A percentile compares a stretch with the other conserved stretches of the same genome.
phyloP scores from a whole-genome alignment of 2,329 filamentous ascomycete genomes.

The Berkeleyomyces rouxiae region DNA sequence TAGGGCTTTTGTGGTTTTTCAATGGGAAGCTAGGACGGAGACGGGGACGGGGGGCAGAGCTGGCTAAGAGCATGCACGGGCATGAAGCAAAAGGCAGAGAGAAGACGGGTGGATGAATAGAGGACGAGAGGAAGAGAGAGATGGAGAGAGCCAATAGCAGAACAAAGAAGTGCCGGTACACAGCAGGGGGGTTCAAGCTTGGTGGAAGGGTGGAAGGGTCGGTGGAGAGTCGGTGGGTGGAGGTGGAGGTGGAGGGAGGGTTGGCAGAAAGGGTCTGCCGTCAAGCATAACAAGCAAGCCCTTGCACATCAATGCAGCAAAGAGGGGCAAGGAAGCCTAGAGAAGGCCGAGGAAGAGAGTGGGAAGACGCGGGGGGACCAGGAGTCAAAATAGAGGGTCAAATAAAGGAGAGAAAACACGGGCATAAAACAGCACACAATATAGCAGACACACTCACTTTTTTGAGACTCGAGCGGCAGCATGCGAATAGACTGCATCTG shows the following conservation, averaged over 20 bases:
- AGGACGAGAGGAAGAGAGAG: not conserved
- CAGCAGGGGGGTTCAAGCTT: not conserved
- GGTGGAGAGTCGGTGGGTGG: not conserved
- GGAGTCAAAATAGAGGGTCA: not conserved
- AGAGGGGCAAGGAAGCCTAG: not conserved
- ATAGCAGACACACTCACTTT: slow-evolving; percentile 5
- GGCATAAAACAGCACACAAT: not conserved
- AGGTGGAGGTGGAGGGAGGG: no score
- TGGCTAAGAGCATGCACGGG: no score
- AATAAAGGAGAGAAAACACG: not conserved
- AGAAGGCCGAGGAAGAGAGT: not conserved
- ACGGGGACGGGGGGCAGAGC: no score
- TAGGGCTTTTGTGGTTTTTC: not conserved
- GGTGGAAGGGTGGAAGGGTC: not conserved
- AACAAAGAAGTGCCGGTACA: not conserved
- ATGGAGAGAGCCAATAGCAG: not conserved
- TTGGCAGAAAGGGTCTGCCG: not conserved
- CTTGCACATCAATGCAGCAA: not conserved
- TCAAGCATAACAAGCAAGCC: not conserved
- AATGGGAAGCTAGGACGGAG: not conserved
- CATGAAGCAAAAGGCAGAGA: no score
- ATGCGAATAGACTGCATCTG: slow-evolving; percentile 2
- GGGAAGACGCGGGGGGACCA: not conserved
- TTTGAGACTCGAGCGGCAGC: slow-evolving; percentile 4
- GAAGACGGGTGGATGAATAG: no score